Evolutionary conservation across 78 protist species (phyloP), one percentile per base, ranked within the genome.

Genomic region (Speleostelium caveatum): DNA sequence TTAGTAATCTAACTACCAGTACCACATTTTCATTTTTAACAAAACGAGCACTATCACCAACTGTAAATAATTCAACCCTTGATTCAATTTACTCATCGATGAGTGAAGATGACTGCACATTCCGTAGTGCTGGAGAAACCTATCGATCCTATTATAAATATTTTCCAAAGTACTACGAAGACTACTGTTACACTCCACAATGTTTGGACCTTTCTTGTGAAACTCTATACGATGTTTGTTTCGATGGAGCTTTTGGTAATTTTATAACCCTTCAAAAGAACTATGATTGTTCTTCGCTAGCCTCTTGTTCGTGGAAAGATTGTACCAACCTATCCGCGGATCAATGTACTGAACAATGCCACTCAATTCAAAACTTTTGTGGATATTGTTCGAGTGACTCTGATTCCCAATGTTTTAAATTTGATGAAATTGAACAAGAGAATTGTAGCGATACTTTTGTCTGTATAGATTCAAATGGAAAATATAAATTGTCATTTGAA

Each of bases 361-460:
- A 41, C 6, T 45, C 53, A 14, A 45, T 45, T 45, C 53, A 45
- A 10, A 32, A 42, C 0, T 83, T 41, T 42, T 83, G 91, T 69
- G 91, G 91, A 7, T 59, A 83, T 30, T 83, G 91, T 59, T 30
- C 91, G n/a, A 69, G 53, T 22, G 6, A 28, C 5, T 30, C 91
- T 45, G 55, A 51, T 65, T 83, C n/a, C n/a, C n/a, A n/a, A n/a
- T n/a, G 91, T 21, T 51, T 58, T 17, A 17, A 32, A 0, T 67
- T 83, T 19, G 8, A n/a, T 0, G 32, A 66, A 4, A 5, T 19
- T 12, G 2, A 24, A 4, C 24, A 30, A n/a, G 63, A 58, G n/a
- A 38, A 24, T n/a, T 6, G 51, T 21, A 59, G 73, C 33, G 10
- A 6, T 12, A 21, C 65, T 4, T 28, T 39, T 16, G 91, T 42